These are phyloP conservation scores for Hanseniaspora gamundiae DNA, from an alignment of 1,139 yeast genomes.

Conservation along the genomic window DNA sequence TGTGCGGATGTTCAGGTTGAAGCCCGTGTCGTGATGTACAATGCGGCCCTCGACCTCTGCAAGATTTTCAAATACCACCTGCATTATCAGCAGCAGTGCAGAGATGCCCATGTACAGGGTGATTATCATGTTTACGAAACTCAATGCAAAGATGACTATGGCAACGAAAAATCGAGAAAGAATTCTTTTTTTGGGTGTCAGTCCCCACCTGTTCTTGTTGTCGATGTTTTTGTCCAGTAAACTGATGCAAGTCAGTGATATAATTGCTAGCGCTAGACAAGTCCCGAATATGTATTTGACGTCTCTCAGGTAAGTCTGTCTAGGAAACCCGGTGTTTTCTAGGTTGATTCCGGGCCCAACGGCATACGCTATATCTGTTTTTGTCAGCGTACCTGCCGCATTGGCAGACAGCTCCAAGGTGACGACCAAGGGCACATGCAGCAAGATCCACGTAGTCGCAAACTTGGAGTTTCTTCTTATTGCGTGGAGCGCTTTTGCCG, in stretches of 20 bases:
- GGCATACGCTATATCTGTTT: not conserved
- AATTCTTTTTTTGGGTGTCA: not conserved
- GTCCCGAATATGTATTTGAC: not conserved
- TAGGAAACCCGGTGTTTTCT: not conserved
- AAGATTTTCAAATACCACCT: not conserved
- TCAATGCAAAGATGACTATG: not conserved
- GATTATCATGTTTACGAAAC: not conserved
- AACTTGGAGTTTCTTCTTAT: not conserved
- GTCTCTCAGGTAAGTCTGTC: not conserved
- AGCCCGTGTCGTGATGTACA: not conserved
- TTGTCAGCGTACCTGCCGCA: not conserved
- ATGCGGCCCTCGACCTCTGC: not conserved
- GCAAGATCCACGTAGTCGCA: conserved; percentile 30
- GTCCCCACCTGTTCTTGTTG: not conserved
- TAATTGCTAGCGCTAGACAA: conserved; percentile 1
- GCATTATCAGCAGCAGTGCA: not conserved
- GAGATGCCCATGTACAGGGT: not conserved
- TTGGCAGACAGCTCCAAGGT: conserved; percentile 37
- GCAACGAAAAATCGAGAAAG: not conserved
- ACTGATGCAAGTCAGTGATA: conserved; percentile 3
- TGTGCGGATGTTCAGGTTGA: not conserved
- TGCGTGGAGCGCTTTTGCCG: not conserved
- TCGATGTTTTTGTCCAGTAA: conserved; percentile 3
- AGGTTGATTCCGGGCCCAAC: too few species aligned
- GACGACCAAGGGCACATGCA: conserved; percentile 43